Evolutionary conservation across 2,329 filamentous ascomycete species (phyloP), one percentile per base, ranked within the genome.

Genomic region (Colletotrichum sp.): DNA sequence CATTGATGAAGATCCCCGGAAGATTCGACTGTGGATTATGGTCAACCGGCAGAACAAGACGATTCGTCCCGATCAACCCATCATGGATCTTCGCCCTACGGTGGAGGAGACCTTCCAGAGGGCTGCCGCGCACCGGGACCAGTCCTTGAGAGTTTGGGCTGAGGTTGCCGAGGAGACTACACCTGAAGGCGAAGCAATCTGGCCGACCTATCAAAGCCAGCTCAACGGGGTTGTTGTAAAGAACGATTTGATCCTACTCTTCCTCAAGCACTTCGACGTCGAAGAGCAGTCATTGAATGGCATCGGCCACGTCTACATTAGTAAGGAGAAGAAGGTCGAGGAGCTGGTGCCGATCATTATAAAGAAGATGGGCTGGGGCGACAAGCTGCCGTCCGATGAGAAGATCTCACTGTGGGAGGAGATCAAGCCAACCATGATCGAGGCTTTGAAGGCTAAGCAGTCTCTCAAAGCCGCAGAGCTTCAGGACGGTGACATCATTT

Each of bases 31-130:
- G 21, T 99, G 97, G 97, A 92, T 95, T 70, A 98, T 99, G 96
- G 97, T 99, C 2, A 98, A 98, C 82, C 94, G 97, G 13, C 97
- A 99, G 83, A 99, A 99, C 83, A 98, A 98, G 85, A 99, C 97
- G 0, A 94, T 95, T 48, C 92, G 97, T 21, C 97, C 97, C 0
- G 97, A 99, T 82, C 93, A 95, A 74, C 95, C 96, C 0, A 92
- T 99, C 65, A 91, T 91, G 82, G 96, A 98, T 81, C 86, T 92
- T 3, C 90, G 93, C 7, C 94, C 95, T 83, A 96, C 93, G 0
- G 88, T 97, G 16, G 94, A 96, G 79, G 96, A 98, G 73, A 87
- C 88, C 0, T 91, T 87, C 78, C 82, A 84, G 15, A 85, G 89
- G 55, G 87, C 89, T 6, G 85, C 88, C 2, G 87, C 93, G 18